Base-by-base conservation (phyloP, 768 basidiomycete genomes). In the Gelatoporia subvermispora region DNA sequence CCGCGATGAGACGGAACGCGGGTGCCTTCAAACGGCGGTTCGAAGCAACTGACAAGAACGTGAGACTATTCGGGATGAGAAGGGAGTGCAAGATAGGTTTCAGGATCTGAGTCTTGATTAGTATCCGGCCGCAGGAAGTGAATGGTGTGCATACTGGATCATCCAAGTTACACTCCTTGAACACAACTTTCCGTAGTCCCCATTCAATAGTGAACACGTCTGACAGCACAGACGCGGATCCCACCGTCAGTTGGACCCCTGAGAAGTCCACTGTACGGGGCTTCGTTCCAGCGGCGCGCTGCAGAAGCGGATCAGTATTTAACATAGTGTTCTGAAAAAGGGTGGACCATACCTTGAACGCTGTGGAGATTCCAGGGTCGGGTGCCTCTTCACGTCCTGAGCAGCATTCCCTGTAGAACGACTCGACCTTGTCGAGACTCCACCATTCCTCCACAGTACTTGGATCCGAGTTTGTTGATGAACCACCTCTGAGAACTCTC, bases 141-240 rank as follows among this genome's bases (percentile, higher is more conserved):
- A 11, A 5, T 22, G 18, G 10, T 31, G 18, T 48, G 67, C 79
- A 48, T 59, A 93, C 93, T 50, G 77, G 74, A 44, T 92, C 88
- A 54, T 93, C 91, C 18, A 98, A 65, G 56, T 93, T 83, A 59
- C 93, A 97, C 62, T 88, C 87, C 36, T 89, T 81, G 47, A 96
- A 77, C 0, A 87, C 83, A 18, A 95, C 71, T 59, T 92, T 94
- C 22, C 86, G 74, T 17, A 96, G 70, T 0, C 93, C 94, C 88
- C 93, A 97, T 65, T 97, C 92, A 49, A 96, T 85, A 8, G 82
- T 81, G 54, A 98, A 82, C 13, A 96, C 82, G 66, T 98, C 95
- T 0, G 95, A 86, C 16, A 99, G 75, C 16, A 93, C 83, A 11
- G 85, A 82, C 0, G 91, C 86, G 0, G 80, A 73, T 2, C 82